Conservation (phyloP, 495 filamentous ascomycete genomes). For the Lophium mytilinum region DNA sequence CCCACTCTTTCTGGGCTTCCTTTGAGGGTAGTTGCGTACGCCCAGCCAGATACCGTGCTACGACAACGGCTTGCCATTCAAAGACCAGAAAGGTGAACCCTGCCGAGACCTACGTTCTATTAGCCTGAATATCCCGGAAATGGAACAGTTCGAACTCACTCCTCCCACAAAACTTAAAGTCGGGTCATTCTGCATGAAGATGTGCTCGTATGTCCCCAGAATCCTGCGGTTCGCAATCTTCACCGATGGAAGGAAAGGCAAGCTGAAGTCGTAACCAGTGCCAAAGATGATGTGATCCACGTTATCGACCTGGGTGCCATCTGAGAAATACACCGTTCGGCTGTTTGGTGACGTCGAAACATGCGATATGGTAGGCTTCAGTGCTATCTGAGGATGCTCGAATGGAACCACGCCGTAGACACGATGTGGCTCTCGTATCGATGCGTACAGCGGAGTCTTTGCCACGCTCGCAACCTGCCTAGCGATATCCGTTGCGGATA, state of each 20-base stretch:
- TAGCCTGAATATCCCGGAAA: not conserved
- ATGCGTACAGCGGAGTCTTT: not conserved
- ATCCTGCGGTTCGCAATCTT: conserved; percentile 4
- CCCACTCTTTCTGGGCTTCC: conserved; percentile 37
- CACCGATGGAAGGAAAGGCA: conserved; percentile 6
- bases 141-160: not conserved
- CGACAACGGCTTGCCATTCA: conserved; percentile 54
- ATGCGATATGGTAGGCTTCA: conserved; percentile 2
- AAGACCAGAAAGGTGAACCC: conserved; percentile 53
- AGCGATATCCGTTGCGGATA: conserved; percentile 12
- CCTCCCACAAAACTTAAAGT: conserved; percentile 5
- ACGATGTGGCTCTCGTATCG: not conserved
- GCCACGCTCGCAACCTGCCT: not conserved
- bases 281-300: conserved; percentile 16
- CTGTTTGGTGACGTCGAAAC: not conserved
- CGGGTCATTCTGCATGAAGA: conserved; percentile 3
- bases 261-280: conserved; percentile 15
- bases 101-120: conserved; percentile 35
- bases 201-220: conserved; percentile 8
- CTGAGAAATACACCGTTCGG: conserved; percentile 9
- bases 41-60: conserved; percentile 49
- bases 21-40: conserved; percentile 28
- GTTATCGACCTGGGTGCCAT: conserved; percentile 4
- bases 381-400: conserved; percentile 4
- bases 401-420: conserved; percentile 4